Base-by-base conservation (phyloP, 441 rosid genomes). In the Erodium trifolium region DNA sequence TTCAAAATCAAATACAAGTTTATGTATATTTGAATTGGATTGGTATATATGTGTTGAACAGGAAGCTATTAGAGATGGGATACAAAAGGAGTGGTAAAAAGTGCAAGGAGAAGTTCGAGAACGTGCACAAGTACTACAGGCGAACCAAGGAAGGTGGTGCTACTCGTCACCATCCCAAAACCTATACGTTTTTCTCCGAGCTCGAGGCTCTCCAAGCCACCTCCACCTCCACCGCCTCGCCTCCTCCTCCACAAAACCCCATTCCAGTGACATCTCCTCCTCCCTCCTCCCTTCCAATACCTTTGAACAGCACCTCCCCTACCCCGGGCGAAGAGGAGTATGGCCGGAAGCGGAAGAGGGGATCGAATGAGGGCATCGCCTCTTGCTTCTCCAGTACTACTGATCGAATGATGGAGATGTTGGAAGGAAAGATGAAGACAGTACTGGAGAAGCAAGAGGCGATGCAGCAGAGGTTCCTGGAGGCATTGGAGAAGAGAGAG, bases 131-230 rank as follows among this genome's bases (percentile, higher is more conserved):
- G 69, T 88, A 88, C 71, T 84, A 88, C 81, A 88, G 86, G 71
- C 73, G 93, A 70, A 86, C 93, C 1, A 88, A 86, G 73, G 91
- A 86, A 71, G 83, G 86, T 7, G 79, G 96, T 17, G 83, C 81
- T 17, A 91, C 91, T 49, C 89, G 96, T 65, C 92, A 87, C 75
- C 91, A 87, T n/a, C 87, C 88, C 67, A 89, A 87, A 79, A 81
- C 77, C 73, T 89, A 87, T 78, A 87, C 83, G 79, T 89, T 87
- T 77, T 89, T 87, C 79, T 81, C 71, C 76, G 75, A 88, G 78
- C 85, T 84, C 34, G 88, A 90, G 76, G 93, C 93, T 71, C 77
- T 85, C 65, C 80, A 80, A 31, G 67, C 16, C 73, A 59, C 82
- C 51, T 0, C 12, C 51, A 10, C 49, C 49, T 1, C 49, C 49